phyloP scores from a whole-genome alignment of 345 rosid genomes.

The Cardamine occulta region DNA sequence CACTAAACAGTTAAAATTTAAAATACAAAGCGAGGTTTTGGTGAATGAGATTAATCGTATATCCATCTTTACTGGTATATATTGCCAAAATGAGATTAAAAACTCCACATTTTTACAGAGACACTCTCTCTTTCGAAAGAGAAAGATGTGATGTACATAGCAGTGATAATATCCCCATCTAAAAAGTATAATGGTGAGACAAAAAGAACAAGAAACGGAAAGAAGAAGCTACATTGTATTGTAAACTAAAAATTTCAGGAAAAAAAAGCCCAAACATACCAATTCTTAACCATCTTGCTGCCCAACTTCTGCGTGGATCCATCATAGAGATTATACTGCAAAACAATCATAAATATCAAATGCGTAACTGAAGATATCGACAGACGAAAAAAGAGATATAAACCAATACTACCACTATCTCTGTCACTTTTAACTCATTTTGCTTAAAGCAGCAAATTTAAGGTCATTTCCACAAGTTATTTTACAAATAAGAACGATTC shows the following conservation, averaged over 20 bases:
- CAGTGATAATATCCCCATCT: not conserved
- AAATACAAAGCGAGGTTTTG: not conserved
- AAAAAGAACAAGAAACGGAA: not conserved
- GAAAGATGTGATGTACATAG: not conserved
- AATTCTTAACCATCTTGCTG: slow-evolving; percentile 94
- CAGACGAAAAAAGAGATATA: not conserved
- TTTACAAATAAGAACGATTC: not conserved
- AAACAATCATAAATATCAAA: not conserved
- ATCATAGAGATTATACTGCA: slow-evolving; percentile 84
- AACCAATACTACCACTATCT: not conserved
- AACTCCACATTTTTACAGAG: not conserved
- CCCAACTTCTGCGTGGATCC: slow-evolving; percentile 95
- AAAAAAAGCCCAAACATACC: slow-evolving; percentile 54
- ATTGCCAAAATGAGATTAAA: not conserved
- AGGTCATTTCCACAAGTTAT: not conserved
- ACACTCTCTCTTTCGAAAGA: not conserved
- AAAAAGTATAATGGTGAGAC: slow-evolving; percentile 10
- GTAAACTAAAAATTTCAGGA: not conserved
- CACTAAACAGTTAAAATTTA: not conserved
- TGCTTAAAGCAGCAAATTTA: slow-evolving; percentile 26
- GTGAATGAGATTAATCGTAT: not conserved
- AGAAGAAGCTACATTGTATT: not conserved
- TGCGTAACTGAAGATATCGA: not conserved
- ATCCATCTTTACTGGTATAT: not conserved
- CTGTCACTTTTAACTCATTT: not conserved